phyloP scores from a whole-genome alignment of 2,329 filamentous ascomycete genomes.

The Seiridium cupressi region DNA sequence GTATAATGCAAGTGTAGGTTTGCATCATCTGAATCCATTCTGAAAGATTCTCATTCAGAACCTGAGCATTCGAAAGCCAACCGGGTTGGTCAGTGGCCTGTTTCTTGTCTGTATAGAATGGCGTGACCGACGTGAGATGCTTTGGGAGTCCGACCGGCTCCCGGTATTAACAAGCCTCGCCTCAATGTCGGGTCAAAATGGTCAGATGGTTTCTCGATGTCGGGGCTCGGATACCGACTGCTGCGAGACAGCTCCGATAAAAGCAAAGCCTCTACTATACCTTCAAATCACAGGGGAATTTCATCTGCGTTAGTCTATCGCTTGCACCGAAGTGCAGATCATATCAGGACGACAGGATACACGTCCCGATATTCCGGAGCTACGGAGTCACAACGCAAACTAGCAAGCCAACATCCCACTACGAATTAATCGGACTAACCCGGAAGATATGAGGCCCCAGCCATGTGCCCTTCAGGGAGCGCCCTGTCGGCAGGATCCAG shows the following conservation, averaged over 20 bases:
- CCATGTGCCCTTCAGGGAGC: neutral
- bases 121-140: no score
- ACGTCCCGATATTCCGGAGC: slow-evolving; percentile 1
- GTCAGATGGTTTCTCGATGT: no score
- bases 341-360: neutral
- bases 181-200: no score
- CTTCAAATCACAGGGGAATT: no score
- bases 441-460: neutral
- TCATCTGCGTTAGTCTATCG: no score
- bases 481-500: slow-evolving; percentile 1
- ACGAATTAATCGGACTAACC: neutral
- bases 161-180: no score
- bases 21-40: neutral
- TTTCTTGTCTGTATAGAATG: no score
- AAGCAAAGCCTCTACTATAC: no score
- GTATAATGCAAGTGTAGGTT: slow-evolving; percentile 3
- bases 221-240: no score
- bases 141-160: no score
- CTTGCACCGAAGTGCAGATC: neutral
- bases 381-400: neutral
- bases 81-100: no score
- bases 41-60: neutral
- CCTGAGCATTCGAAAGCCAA: neutral
- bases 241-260: no score
- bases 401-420: neutral